phyloP scores from a whole-genome alignment of 1,139 yeast genomes.

The Pichia sp. region DNA sequence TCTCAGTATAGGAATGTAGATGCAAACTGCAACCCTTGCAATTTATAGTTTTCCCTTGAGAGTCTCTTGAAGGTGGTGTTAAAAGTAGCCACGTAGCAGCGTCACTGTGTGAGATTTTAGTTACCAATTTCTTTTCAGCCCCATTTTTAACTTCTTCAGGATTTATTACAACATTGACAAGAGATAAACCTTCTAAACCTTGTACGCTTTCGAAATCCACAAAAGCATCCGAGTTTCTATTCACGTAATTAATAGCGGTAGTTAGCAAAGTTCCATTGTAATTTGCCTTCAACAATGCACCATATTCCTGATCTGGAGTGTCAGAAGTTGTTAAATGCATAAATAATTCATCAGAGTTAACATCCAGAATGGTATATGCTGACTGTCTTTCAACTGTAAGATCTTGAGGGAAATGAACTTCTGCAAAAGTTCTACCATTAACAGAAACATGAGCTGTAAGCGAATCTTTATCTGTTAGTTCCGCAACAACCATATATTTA shows the following conservation, averaged over 20 bases:
- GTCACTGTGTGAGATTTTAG: constrained; percentile 82
- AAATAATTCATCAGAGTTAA: constrained; percentile 70
- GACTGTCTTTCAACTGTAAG: constrained; percentile 59
- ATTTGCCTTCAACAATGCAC: constrained; percentile 83
- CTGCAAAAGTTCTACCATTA: constrained; percentile 76
- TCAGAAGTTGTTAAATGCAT: constrained; percentile 73
- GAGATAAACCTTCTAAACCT: constrained; percentile 82
- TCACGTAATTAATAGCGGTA: constrained; percentile 64
- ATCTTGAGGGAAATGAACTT: constrained; percentile 73
- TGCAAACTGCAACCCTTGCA: constrained; percentile 69
- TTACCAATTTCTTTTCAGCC: constrained; percentile 50
- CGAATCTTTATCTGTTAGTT: constrained; percentile 39
- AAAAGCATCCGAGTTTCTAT: constrained; percentile 66
- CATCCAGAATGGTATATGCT: constrained; percentile 81
- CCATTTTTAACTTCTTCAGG: constrained; percentile 37
- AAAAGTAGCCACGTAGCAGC: constrained; percentile 84
- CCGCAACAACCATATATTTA: constrained; percentile 69
- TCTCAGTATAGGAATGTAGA: constrained; percentile 87
- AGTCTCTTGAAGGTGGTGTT: constrained; percentile 62
- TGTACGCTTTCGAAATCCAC: constrained; percentile 87
- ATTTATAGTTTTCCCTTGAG: constrained; percentile 54
- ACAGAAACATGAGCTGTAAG: constrained; percentile 70
- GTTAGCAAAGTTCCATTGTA: constrained; percentile 93
- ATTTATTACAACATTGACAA: constrained; percentile 67
- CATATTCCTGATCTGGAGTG: constrained; percentile 55